phyloP scores from a whole-genome alignment of 108 stramenopile species.

The Pseudonitzschia delicatissima region DNA sequence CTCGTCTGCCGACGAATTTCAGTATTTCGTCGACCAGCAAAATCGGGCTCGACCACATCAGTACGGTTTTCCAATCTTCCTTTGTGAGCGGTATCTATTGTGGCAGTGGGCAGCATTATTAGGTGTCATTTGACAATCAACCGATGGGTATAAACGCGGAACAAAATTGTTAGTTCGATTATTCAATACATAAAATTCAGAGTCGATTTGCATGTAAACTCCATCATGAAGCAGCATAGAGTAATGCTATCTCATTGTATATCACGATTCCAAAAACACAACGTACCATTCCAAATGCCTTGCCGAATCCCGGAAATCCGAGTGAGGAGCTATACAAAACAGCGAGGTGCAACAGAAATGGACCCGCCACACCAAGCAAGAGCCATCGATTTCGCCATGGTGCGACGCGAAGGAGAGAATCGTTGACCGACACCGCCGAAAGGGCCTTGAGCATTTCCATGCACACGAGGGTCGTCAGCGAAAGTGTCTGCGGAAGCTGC shows the following conservation, averaged over 20 bases:
- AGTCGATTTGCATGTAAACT: too few species aligned
- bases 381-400: slow-evolving; percentile 90
- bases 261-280: too few species aligned
- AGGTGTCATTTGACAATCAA: too few species aligned
- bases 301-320: slow-evolving; percentile 65
- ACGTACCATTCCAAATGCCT: slow-evolving; percentile 87
- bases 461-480: slow-evolving; percentile 90
- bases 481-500: slow-evolving; percentile 85
- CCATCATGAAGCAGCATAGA: too few species aligned
- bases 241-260: too few species aligned
- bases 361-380: slow-evolving; percentile 85
- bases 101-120: too few species aligned
- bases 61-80: slow-evolving; percentile 81
- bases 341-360: slow-evolving; percentile 84
- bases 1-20: slow-evolving; percentile 62
- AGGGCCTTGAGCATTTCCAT: slow-evolving; percentile 97
- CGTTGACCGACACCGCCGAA: slow-evolving; percentile 94
- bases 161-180: neutral
- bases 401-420: slow-evolving; percentile 82
- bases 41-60: slow-evolving; percentile 84
- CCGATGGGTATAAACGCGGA: neutral
- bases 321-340: slow-evolving; percentile 73
- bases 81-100: slow-evolving; percentile 54
- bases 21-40: slow-evolving; percentile 90
- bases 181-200: neutral